Percentiles rank a stretch among this genome's conserved stretches.
phyloP scores from a whole-genome alignment of 2,329 filamentous ascomycete species.

The Oidium heveae region DNA sequence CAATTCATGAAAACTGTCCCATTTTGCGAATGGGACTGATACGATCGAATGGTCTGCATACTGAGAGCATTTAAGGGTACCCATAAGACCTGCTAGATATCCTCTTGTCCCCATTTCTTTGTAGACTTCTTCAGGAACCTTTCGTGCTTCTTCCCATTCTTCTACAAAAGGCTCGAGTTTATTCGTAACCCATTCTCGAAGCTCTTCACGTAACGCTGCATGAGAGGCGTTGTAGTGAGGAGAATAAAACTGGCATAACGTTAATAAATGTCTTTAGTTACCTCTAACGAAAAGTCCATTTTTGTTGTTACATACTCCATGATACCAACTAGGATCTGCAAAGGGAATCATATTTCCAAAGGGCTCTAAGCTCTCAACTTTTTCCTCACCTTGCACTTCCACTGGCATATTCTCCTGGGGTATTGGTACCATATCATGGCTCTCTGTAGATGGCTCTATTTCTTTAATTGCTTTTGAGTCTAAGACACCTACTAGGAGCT shows the following conservation, averaged over 20 bases:
- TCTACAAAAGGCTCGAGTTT: slow-evolving; percentile 78
- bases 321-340: slow-evolving; percentile 83
- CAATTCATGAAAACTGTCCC: slow-evolving; percentile 98
- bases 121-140: slow-evolving; percentile 72
- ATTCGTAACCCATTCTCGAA: slow-evolving; percentile 74
- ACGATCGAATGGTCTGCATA: slow-evolving; percentile 47
- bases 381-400: slow-evolving; percentile 29
- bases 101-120: slow-evolving; percentile 85
- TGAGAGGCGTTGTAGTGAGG: slow-evolving; percentile 93
- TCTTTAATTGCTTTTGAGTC: slow-evolving; percentile 43
- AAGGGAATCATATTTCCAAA: slow-evolving; percentile 79
- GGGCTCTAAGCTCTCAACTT: slow-evolving; percentile 40
- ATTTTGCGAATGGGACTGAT: slow-evolving; percentile 64
- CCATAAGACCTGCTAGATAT: slow-evolving; percentile 79
- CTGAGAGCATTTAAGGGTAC: slow-evolving; percentile 55
- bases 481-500: slow-evolving; percentile 38
- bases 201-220: slow-evolving; percentile 67
- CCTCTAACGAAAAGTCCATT: neutral
- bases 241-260: slow-evolving; percentile 49
- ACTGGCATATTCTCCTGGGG: slow-evolving; percentile 22
- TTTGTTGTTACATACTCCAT: slow-evolving; percentile 39
- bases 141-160: slow-evolving; percentile 92
- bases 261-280: neutral
- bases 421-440: slow-evolving; percentile 19
- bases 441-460: slow-evolving; percentile 16